Conservation (phyloP, 495 filamentous ascomycete genomes). For the Neurospora tetraspora region DNA sequence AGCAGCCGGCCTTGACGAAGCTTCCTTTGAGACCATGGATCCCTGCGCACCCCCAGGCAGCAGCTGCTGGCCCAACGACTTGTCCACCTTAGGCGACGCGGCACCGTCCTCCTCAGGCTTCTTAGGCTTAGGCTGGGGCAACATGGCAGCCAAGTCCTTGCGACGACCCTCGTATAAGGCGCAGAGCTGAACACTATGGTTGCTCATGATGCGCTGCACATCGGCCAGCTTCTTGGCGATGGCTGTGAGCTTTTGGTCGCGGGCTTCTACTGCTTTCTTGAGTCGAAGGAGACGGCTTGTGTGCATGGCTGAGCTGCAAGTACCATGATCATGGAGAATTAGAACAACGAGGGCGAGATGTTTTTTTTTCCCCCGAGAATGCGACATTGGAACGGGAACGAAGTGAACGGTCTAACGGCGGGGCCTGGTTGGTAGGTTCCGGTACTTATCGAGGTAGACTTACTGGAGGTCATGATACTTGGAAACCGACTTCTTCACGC, state of each 20-base stretch:
- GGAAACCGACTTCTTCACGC: constrained; percentile 9
- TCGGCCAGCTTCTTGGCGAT: constrained; percentile 14
- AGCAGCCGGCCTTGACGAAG: not conserved
- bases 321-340: not conserved
- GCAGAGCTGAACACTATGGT: constrained; percentile 15
- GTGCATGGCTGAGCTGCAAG: constrained; percentile 1
- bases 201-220: constrained; percentile 13
- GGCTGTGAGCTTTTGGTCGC: constrained; percentile 9
- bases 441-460: constrained; percentile 3
- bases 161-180: constrained; percentile 17
- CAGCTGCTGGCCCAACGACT: not conserved
- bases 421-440: not conserved
- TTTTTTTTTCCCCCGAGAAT: not conserved
- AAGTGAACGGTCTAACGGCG: not conserved
- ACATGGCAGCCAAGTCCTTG: constrained; percentile 8
- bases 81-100: not conserved
- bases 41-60: not conserved
- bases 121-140: not conserved
- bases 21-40: not conserved
- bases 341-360: not conserved
- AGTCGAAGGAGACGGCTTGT: constrained; percentile 7
- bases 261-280: constrained; percentile 11
- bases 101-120: not conserved
- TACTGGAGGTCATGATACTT: constrained; percentile 15
- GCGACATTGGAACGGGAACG: not conserved